Evolutionary conservation across 2,329 filamentous ascomycete species (phyloP), one percentile per base, ranked within the genome.

Genomic region (Dactylellina parvicollis): DNA sequence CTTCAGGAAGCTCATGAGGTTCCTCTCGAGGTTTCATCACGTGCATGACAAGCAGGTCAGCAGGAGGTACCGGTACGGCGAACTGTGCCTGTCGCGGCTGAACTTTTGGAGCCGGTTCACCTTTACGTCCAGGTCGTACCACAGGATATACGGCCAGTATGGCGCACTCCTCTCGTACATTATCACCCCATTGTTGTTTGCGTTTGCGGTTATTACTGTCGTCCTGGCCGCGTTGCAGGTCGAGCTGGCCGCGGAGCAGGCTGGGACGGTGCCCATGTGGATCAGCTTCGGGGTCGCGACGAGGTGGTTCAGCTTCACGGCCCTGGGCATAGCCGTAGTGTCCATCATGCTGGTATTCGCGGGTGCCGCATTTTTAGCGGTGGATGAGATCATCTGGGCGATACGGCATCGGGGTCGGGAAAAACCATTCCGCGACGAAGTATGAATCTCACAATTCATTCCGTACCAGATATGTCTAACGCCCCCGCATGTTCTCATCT

Each of bases 201-300:
- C 55, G 4, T 77, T 78, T 36, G 75, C 77, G 1, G 80, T 79
- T 36, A 32, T 81, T 5, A 74, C 76, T 8, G 47, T 81, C 4
- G 76, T 79, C 10, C 71, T 81, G 47, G 77, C 77, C 0, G 79
- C 79, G 1, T 80, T 81, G 79, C 80, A 81, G 61, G 78, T 80
- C 75, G 83, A 82, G 0, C 57, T 85, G 9, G 83, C 83, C 3
- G 83, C 73, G 20, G n/a, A 9, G 42, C 36, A 57, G 14, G 49
- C 49, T 4, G 49, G 49, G 1, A 54, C 49, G 8, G 49, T 54
- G n/a, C 49, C 49, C 5, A 18, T 38, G 18, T 54, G 49, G 49
- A 22, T 54, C 26, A 54, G 30, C n/a, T 54, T 54, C 32, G 49
- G 49, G 16, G 16, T 38, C 18, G 32, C 30, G 16, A 38, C 49